Conservation (phyloP, 805 yeast genomes). For the Lipomyces sp. region DNA sequence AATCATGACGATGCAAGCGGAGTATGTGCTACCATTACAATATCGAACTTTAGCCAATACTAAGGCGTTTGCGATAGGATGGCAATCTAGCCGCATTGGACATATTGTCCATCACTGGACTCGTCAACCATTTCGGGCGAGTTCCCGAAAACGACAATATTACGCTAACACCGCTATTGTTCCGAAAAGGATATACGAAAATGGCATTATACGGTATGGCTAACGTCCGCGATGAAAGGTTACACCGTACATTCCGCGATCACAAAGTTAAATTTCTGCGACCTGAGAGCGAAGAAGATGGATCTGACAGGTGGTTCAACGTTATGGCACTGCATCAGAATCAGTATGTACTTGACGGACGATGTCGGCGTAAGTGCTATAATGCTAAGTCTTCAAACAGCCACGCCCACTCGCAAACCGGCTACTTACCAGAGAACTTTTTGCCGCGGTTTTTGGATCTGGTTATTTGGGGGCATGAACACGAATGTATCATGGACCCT, state of each 20-base stretch:
- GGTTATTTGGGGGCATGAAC: slow-evolving; percentile 97
- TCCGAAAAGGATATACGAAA: slow-evolving; percentile 81
- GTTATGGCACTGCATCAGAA: slow-evolving; percentile 90
- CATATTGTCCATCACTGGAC: slow-evolving; percentile 75
- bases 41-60: slow-evolving; percentile 6
- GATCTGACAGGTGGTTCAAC: slow-evolving; percentile 74
- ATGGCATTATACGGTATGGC: slow-evolving; percentile 88
- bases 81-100: slow-evolving; percentile 81
- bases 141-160: slow-evolving; percentile 76
- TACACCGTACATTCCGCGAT: slow-evolving; percentile 79
- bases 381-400: neutral
- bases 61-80: slow-evolving; percentile 21
- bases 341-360: slow-evolving; percentile 46
- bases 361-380: neutral
- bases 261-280: slow-evolving; percentile 78
- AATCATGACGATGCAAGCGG: slow-evolving; percentile 98
- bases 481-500: slow-evolving; percentile 83
- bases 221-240: slow-evolving; percentile 85
- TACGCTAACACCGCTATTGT: slow-evolving; percentile 71
- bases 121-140: slow-evolving; percentile 88
- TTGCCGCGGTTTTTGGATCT: slow-evolving; percentile 82
- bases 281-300: slow-evolving; percentile 55
- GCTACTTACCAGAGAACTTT: slow-evolving; percentile 81
- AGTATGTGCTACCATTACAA: slow-evolving; percentile 50
- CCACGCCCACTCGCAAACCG: slow-evolving; percentile 73